These are phyloP conservation scores for Arbutus unedo DNA, from an alignment of 148 eudicot species.

Conservation along the genomic window DNA sequence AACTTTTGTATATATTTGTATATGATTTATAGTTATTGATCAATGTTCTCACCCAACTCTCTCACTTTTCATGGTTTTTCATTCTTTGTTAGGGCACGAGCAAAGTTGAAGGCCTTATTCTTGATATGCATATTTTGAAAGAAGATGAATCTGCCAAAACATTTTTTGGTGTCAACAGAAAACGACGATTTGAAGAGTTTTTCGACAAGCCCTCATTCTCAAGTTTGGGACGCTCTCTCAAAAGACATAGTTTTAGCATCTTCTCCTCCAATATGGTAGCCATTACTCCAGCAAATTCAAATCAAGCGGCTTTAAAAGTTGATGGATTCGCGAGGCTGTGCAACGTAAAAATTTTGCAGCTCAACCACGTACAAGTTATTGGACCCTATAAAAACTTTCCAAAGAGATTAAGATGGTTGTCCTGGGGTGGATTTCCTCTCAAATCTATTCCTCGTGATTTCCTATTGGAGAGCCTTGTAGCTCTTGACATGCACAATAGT, in stretches of 20 bases:
- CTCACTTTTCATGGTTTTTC: too few species aligned
- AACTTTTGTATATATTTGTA: too few species aligned
- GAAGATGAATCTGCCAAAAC: neutral
- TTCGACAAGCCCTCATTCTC: neutral
- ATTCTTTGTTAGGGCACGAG: neutral
- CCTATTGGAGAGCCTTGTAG: neutral
- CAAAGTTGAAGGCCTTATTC: neutral
- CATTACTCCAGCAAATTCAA: neutral
- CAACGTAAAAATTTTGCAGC: neutral
- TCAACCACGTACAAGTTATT: neutral
- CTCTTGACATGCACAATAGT: slow-evolving; percentile 10
- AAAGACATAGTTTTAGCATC: neutral
- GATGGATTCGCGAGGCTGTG: neutral
- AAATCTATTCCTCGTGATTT: neutral
- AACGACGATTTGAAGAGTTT: neutral
- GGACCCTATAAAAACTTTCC: neutral
- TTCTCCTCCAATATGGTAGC: neutral
- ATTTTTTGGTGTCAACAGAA: neutral
- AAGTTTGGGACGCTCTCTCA: neutral
- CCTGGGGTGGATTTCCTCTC: slow-evolving; percentile 11
- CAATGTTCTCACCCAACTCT: too few species aligned
- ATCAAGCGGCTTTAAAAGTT: neutral
- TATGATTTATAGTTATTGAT: too few species aligned
- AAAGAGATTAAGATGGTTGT: neutral
- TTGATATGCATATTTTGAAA: neutral